Conservation (phyloP, 176 grass and related monocot genomes). For the Musa itinerans region DNA sequence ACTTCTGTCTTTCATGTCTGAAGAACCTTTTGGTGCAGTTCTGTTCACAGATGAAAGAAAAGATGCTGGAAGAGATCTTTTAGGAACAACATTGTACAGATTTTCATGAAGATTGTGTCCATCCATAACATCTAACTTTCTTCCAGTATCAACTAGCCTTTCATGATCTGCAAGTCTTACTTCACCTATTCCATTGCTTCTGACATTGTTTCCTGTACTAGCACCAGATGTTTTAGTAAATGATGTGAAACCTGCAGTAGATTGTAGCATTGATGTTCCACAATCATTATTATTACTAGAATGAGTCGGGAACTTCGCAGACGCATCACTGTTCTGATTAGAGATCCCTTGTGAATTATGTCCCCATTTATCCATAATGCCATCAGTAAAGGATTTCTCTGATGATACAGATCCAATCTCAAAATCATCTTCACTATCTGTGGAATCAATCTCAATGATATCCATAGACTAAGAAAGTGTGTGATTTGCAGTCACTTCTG, state of each 20-base stretch:
- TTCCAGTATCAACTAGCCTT: too few relatives aligned
- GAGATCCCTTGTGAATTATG: neutral
- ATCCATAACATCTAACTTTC: too few relatives aligned
- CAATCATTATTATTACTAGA: too few relatives aligned
- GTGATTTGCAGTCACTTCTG: neutral
- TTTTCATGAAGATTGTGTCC: too few relatives aligned
- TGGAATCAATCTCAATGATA: slow-evolving; percentile 20
- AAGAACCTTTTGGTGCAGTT: slow-evolving; percentile 16
- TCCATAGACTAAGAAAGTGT: slow-evolving; percentile 3
- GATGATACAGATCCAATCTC: neutral
- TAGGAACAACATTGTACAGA: slow-evolving; percentile 4
- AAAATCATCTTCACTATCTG: slow-evolving; percentile 15
- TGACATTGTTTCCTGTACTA: too few relatives aligned
- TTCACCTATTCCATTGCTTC: too few relatives aligned
- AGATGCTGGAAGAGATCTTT: slow-evolving; percentile 44
- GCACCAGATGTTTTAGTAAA: too few relatives aligned
- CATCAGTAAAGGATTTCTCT: neutral
- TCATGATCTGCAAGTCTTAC: too few relatives aligned
- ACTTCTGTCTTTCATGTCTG: neutral
- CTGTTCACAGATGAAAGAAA: slow-evolving; percentile 10
- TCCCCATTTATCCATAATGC: neutral
- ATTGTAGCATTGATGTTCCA: too few relatives aligned
- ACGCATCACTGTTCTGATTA: too few relatives aligned
- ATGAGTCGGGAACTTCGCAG: too few relatives aligned
- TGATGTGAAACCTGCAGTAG: too few relatives aligned